phyloP scores from a whole-genome alignment of 257 asterid genomes.

The Leonotis leonurus region DNA sequence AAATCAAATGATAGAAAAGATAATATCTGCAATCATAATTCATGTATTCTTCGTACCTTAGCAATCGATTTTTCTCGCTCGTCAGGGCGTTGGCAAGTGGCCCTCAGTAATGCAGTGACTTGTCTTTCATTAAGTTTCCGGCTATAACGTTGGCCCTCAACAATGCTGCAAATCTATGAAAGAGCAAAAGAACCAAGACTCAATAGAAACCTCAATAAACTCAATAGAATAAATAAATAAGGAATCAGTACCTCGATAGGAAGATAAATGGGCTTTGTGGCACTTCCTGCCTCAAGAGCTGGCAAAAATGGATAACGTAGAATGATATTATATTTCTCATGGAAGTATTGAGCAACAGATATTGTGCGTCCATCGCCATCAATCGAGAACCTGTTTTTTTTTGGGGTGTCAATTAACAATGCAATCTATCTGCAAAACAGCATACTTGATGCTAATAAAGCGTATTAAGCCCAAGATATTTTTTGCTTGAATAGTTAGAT shows the following conservation, averaged over 20 bases:
- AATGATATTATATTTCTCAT: conserved; percentile 25
- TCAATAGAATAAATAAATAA: background rate
- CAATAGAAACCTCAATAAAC: background rate
- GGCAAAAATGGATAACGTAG: conserved; percentile 44
- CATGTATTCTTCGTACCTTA: conserved; percentile 20
- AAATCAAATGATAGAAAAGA: background rate
- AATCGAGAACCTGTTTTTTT: conserved; percentile 41
- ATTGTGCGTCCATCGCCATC: conserved; percentile 31
- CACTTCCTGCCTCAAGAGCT: conserved; percentile 62
- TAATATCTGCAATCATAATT: background rate
- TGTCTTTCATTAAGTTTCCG: conserved; percentile 53
- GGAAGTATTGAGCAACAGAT: conserved; percentile 50
- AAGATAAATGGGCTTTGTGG: conserved; percentile 42
- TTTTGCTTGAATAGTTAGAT: background rate
- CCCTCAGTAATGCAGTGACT: conserved; percentile 53
- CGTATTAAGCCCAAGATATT: background rate
- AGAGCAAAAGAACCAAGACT: background rate
- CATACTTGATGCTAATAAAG: background rate
- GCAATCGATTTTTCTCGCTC: conserved; percentile 24
- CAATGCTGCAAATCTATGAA: conserved; percentile 47
- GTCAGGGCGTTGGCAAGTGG: conserved; percentile 66
- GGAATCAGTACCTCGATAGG: conserved; percentile 72
- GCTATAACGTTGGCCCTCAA: conserved; percentile 52
- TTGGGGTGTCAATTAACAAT: background rate
- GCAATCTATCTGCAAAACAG: background rate